Evolutionary conservation across 129 eudicot species (phyloP).

Genomic region (Pittosporum tobira): DNA sequence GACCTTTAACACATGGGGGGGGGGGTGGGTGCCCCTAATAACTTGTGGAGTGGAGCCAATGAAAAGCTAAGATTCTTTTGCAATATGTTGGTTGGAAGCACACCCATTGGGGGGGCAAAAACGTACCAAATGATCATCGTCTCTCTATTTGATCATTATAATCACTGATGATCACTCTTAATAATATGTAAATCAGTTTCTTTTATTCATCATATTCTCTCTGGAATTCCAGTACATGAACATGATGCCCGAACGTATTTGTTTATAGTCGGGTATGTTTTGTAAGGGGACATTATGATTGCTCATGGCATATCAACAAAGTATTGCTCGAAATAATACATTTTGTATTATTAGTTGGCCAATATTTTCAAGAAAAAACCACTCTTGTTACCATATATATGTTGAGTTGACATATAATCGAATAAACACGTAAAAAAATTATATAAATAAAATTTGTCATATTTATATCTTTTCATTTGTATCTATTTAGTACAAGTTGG

Average conservation of each 20-base stretch:
- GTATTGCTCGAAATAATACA: no score
- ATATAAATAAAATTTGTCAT: no score
- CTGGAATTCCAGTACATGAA: conserved; percentile 9
- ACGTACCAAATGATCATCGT: background rate
- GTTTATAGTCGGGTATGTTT: background rate
- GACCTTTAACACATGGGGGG: conserved; percentile 79
- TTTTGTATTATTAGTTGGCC: no score
- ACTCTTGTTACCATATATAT: no score
- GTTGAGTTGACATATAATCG: no score
- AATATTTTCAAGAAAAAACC: no score
- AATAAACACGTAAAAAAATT: no score
- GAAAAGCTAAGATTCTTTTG: conserved; percentile 63
- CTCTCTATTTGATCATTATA: conserved; percentile 18
- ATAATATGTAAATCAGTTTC: conserved; percentile 6
- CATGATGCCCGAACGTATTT: background rate
- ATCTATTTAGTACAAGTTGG: no score
- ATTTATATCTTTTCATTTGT: no score
- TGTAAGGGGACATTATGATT: conserved; percentile 5
- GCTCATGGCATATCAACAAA: background rate
- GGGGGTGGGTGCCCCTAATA: conserved; percentile 43
- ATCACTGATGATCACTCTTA: conserved; percentile 16
- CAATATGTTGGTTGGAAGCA: conserved; percentile 88
- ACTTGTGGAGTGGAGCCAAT: conserved; percentile 64
- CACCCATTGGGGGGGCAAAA: conserved; percentile 42
- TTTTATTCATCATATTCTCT: background rate